Percentiles rank a stretch among this genome's conserved stretches.
Conservation (phyloP, 164 flowering plant genomes). For the Umbellularia californica region DNA sequence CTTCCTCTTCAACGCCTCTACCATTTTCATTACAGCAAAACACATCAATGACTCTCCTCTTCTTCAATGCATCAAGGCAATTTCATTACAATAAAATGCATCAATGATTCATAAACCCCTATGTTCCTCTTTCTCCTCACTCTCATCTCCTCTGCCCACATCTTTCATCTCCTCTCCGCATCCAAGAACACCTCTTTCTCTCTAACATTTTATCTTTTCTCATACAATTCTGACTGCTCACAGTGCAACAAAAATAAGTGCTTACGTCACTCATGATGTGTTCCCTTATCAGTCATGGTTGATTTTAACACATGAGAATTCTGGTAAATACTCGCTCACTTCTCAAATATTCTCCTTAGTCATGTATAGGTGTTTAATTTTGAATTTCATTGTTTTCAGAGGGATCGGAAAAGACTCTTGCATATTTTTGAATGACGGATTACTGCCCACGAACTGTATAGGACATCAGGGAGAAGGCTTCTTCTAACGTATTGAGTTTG, state of each 20-base stretch:
- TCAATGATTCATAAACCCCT: too few species aligned
- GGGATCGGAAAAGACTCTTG: constrained; percentile 48
- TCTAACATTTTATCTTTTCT: neutral
- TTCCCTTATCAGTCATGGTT: constrained; percentile 87
- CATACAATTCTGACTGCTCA: constrained; percentile 92
- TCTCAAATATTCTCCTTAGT: neutral
- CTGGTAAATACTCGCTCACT: constrained; percentile 34
- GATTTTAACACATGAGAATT: constrained; percentile 55
- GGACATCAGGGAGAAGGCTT: constrained; percentile 67
- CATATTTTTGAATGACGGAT: constrained; percentile 94
- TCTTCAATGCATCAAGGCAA: too few species aligned
- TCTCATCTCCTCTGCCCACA: too few species aligned
- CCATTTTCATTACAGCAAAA: too few species aligned
- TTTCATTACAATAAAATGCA: too few species aligned
- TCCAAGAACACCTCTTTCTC: too few species aligned
- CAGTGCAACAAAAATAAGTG: constrained; percentile 91
- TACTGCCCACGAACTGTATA: constrained; percentile 88
- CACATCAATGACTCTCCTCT: too few species aligned
- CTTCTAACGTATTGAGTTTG: constrained; percentile 73
- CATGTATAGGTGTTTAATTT: neutral
- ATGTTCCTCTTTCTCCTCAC: too few species aligned
- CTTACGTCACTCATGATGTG: constrained; percentile 91
- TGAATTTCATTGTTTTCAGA: constrained; percentile 15
- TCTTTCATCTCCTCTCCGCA: too few species aligned
- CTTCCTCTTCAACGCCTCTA: too few species aligned